These are phyloP conservation scores for Saturnispora gosingensis DNA, from an alignment of 805 yeast genomes.

Conservation along the genomic window DNA sequence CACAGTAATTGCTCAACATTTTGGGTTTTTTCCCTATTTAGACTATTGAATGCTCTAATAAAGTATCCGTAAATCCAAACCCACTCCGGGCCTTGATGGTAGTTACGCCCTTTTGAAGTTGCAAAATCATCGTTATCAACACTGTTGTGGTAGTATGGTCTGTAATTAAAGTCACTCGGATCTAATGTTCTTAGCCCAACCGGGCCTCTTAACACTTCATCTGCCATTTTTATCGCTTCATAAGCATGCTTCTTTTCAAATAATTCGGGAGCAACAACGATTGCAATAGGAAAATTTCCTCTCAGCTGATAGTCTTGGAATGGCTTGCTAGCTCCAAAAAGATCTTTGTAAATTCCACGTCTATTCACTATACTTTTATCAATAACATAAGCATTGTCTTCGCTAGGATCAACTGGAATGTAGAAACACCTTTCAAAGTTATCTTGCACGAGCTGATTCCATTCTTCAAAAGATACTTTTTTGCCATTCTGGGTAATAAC, in stretches of 20 bases:
- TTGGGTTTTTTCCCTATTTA: constrained; percentile 28
- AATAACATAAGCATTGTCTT: constrained; percentile 54
- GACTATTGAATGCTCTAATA: constrained; percentile 60
- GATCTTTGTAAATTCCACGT: constrained; percentile 90
- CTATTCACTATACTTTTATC: constrained; percentile 66
- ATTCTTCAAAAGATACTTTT: constrained; percentile 46
- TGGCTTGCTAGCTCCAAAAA: constrained; percentile 71
- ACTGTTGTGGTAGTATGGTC: constrained; percentile 79
- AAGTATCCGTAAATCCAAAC: constrained; percentile 87
- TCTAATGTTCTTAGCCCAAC: constrained; percentile 88
- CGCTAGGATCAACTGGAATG: constrained; percentile 54
- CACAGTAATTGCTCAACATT: constrained; percentile 34
- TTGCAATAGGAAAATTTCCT: constrained; percentile 87
- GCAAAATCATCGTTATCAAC: constrained; percentile 81
- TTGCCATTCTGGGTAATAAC: constrained; percentile 56
- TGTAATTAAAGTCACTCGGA: constrained; percentile 84
- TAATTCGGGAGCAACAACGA: constrained; percentile 91
- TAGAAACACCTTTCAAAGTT: constrained; percentile 77
- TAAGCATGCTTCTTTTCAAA: constrained; percentile 56
- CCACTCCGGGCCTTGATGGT: constrained; percentile 99
- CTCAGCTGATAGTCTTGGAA: constrained; percentile 91
- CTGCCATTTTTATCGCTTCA: constrained; percentile 64
- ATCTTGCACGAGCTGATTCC: constrained; percentile 62
- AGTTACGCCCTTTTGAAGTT: constrained; percentile 90
- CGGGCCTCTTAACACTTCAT: constrained; percentile 70